Percentiles rank a stretch among this genome's conserved stretches.
These are phyloP conservation scores for Quercus wislizeni DNA, from an alignment of 306 rosid species.

Conservation along the genomic window DNA sequence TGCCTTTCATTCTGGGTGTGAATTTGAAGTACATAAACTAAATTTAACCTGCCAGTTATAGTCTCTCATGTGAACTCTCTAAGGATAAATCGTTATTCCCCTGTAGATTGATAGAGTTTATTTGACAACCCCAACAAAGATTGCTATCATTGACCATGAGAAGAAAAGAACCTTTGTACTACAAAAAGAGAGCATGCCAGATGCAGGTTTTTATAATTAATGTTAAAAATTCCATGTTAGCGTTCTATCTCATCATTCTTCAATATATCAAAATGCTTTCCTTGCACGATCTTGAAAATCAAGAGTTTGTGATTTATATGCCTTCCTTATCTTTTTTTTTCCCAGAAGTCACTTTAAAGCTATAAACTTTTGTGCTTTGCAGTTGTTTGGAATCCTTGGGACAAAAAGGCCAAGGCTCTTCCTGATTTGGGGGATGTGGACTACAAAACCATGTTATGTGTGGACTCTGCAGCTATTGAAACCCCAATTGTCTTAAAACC, in stretches of 20 bases:
- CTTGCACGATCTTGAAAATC: background rate
- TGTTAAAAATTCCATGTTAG: background rate
- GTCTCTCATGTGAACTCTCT: constrained; percentile 8
- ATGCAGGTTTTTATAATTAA: constrained; percentile 47
- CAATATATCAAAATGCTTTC: background rate
- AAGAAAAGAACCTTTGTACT: constrained; percentile 74
- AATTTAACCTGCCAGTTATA: background rate
- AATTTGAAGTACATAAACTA: background rate
- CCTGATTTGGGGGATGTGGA: constrained; percentile 68
- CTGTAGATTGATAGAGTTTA: constrained; percentile 62
- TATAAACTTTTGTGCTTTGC: constrained; percentile 4
- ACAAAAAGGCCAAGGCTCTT: constrained; percentile 56
- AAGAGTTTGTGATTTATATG: no score
- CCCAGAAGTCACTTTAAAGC: no score
- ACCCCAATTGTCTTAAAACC: constrained; percentile 58
- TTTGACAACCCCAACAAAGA: constrained; percentile 55
- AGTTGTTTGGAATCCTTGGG: constrained; percentile 91
- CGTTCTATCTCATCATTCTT: background rate
- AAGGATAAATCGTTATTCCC: constrained; percentile 6
- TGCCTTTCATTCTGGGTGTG: background rate
- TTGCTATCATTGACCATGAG: constrained; percentile 82
- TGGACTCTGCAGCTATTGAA: constrained; percentile 68
- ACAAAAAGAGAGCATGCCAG: constrained; percentile 61
- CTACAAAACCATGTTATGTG: constrained; percentile 65
- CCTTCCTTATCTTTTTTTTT: no score